Base-by-base conservation (phyloP, 2,329 filamentous ascomycete genomes). In the Microcyclospora pomicola region DNA sequence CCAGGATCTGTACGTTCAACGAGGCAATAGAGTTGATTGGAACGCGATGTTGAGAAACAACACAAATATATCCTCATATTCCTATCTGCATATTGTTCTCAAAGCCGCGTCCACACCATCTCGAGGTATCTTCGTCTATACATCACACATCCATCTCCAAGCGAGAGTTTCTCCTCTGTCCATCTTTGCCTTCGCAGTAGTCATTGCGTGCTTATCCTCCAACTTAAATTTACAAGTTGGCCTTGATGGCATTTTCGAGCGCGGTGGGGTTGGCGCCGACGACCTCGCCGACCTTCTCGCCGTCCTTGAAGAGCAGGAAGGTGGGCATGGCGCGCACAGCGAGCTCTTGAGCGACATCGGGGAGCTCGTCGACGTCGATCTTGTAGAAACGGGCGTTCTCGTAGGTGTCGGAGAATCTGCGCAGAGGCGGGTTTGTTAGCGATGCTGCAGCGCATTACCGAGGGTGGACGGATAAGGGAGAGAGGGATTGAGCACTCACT, bases 301-400 rank as follows among this genome's bases (percentile, higher is more conserved):
- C 85, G 50, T 78, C 63, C 72, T 85, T 82, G 75, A 86, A 94
- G 55, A 92, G 61, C 40, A 82, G 55, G 67, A 96, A 94, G 19
- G 85, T 92, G 39, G 88, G 87, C 86, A 96, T 94, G 59, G 87
- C 86, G 51, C 82, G 77, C 60, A 96, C 74, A 47, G 75, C 75
- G 46, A 91, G 76, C 58, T 91, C 76, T 53, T 79, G 71, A 27
- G 82, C 77, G 35, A 94, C 72, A 1, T 82, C 77, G 49, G 77
- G 68, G 31, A 88, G 67, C 47, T 85, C 69, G 61, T 95, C 87
- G 52, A 95, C 86, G 61, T 96, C 86, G 58, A 95, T 69, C 73
- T 94, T 91, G 72, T 77, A 77, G 66, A 94, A 95, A 61, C 74
- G 69, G 49, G 80, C 71, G 49, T 67, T 59, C 47, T 72, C 61